Percentiles rank a stretch among this genome's conserved stretches.
Conservation (phyloP, 2,329 filamentous ascomycete species). For the Verticillium albo-atrum region DNA sequence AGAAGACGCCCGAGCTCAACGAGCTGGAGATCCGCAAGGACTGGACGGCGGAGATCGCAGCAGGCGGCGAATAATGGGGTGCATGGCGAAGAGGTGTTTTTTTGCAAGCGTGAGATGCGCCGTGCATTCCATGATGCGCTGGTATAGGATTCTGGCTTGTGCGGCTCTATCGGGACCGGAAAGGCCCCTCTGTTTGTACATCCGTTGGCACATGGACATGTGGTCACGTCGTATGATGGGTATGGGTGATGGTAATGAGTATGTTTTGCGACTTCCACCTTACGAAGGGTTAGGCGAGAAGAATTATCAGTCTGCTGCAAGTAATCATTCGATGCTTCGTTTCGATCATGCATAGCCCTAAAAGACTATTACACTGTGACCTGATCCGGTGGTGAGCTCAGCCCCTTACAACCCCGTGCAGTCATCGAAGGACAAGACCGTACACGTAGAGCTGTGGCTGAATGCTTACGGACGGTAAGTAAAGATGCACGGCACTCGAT, state of each 20-base stretch:
- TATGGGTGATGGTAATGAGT: slow-evolving; percentile 2
- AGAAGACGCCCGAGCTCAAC: slow-evolving; percentile 53
- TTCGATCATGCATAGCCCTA: too few species aligned
- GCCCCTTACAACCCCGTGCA: too few species aligned
- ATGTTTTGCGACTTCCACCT: not conserved
- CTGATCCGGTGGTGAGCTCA: too few species aligned
- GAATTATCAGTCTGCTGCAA: too few species aligned
- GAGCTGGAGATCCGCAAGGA: slow-evolving; percentile 61
- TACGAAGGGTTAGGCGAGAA: not conserved
- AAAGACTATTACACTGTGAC: too few species aligned
- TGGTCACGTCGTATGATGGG: slow-evolving; percentile 3
- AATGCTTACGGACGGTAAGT: too few species aligned
- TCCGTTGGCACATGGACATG: not conserved
- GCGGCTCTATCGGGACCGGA: not conserved
- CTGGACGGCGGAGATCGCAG: slow-evolving; percentile 53
- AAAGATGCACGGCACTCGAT: too few species aligned
- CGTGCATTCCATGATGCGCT: not conserved
- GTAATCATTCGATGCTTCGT: too few species aligned
- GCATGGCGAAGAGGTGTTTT: not conserved
- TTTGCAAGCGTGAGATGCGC: not conserved
- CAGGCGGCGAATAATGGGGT: slow-evolving; percentile 25
- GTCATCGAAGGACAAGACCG: too few species aligned
- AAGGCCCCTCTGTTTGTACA: not conserved
- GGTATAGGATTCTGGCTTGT: not conserved
- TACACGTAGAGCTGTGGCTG: too few species aligned